Evolutionary conservation across 31 red algal genomes (phyloP), one percentile per base, ranked within the genome.

Genomic region (Asparagopsis taxiformis): DNA sequence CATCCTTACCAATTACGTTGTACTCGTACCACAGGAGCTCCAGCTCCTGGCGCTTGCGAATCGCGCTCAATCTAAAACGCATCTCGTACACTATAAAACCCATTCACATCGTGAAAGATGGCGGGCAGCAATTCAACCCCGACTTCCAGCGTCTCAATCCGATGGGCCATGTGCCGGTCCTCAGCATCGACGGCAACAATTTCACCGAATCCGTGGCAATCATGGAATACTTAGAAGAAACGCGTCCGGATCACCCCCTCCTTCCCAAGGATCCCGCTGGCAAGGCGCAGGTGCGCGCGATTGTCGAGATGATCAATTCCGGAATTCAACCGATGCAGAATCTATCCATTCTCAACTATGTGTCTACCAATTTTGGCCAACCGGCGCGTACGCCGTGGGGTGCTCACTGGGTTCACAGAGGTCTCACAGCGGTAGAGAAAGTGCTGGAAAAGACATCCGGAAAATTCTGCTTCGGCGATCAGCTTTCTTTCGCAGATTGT

Each of bases 321-420:
- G 83, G 78, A 21, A 88, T 82, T 57, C 83, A 88, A 73, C 83
- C 83, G 16, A 46, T 75, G 35, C 83, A 88, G 17, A 88, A 88
- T 62, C 30, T 46, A 2, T 39, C 61, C 46, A 65, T 80, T 7
- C 11, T 88, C 3, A 68, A 80, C 10, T 53, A 31, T 22, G 9
- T 88, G 2, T 31, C 66, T 20, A 34, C 65, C n/a, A n/a, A 77
- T 8, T 64, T 17, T 62, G 83, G 75, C 22, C 77, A 59, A 6
- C 35, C 19, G 28, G 75, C 49, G 21, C 38, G 49, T 36, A 55
- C 16, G 15, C 31, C 32, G 38, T 88, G 77, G 77, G 32, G 51
- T 0, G 25, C 49, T 34, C 31, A 82, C 25, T 88, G 75, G 65
- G 58, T 82, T 15, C 43, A 25, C 2, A 30, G 51, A 3, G 78